Evolutionary conservation across 2,329 filamentous ascomycete species (phyloP).

Genomic region (Arthrinium phaeospermum): DNA sequence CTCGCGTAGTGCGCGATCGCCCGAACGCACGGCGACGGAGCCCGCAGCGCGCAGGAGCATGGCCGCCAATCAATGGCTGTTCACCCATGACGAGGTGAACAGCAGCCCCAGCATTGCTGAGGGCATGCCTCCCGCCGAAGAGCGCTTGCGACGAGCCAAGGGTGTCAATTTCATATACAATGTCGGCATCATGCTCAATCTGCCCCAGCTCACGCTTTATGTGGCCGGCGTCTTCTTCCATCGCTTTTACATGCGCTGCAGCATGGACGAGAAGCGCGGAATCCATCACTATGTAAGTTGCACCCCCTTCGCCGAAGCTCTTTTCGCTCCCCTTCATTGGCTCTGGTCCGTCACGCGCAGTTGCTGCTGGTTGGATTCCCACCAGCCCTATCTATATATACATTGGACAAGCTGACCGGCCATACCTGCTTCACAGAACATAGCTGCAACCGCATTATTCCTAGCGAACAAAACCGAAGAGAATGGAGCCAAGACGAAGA

Average conservation of each 20-base stretch:
- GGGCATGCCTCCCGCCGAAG: conserved; percentile 77
- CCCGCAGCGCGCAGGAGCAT: conserved; percentile 34
- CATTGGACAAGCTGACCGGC: conserved; percentile 6
- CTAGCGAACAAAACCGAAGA: conserved; percentile 97
- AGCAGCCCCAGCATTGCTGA: conserved; percentile 86
- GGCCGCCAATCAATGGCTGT: conserved; percentile 78
- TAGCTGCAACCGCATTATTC: conserved; percentile 90
- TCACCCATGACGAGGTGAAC: conserved; percentile 80
- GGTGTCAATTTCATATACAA: conserved; percentile 97
- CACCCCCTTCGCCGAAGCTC: not conserved
- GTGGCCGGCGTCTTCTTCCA: conserved; percentile 96
- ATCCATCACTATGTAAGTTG: conserved; percentile 85
- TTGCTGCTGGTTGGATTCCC: not conserved
- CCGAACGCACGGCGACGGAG: conserved; percentile 44
- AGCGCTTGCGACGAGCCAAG: conserved; percentile 82
- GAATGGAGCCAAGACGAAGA: conserved; percentile 93
- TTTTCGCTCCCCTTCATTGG: not conserved
- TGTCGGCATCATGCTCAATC: conserved; percentile 87
- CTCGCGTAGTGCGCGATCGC: conserved; percentile 49
- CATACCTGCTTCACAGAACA: conserved; percentile 57
- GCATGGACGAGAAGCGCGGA: conserved; percentile 70
- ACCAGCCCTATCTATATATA: not conserved
- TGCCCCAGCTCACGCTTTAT: conserved; percentile 90
- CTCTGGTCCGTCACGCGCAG: not conserved
- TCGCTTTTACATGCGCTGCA: conserved; percentile 91